phyloP scores from a whole-genome alignment of 2,329 filamentous ascomycete species.

The Colletotrichum siamense region DNA sequence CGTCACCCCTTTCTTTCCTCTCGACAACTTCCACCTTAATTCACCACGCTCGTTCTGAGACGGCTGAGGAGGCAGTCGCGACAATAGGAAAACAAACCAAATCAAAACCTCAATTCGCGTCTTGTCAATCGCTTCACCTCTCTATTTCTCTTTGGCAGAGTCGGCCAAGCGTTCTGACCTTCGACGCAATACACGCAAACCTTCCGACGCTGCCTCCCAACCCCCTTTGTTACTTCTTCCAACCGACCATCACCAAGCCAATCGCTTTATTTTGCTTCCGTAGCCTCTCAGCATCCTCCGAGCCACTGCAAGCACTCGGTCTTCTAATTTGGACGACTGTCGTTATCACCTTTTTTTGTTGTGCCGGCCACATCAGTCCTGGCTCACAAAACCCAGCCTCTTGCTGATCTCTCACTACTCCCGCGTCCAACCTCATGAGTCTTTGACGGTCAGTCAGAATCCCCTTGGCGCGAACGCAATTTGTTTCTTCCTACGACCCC shows the following conservation, averaged over 20 bases:
- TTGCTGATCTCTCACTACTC: background rate
- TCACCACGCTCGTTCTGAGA: constrained; percentile 17
- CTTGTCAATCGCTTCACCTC: background rate
- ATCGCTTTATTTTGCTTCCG: background rate
- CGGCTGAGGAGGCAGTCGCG: constrained; percentile 7
- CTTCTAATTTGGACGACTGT: background rate
- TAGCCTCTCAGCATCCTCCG: background rate
- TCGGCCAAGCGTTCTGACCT: background rate
- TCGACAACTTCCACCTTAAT: constrained; percentile 4
- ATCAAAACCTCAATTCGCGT: background rate
- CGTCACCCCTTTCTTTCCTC: constrained; percentile 22
- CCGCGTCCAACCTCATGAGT: constrained; percentile 6
- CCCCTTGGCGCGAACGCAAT: background rate
- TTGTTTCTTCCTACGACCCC: background rate
- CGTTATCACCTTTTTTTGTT: constrained; percentile 7
- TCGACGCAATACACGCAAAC: background rate
- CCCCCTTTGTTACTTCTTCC: background rate
- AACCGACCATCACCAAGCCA: background rate
- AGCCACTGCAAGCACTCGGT: background rate
- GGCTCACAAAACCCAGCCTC: background rate
- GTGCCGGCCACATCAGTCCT: constrained; percentile 18
- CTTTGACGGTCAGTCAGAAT: constrained; percentile 10
- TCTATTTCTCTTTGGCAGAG: background rate
- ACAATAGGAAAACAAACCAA: background rate
- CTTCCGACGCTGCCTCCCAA: background rate